A percentile compares a stretch with the other conserved stretches of the same genome.
Evolutionary conservation across 495 filamentous ascomycete genomes (phyloP).

Genomic region (Penicillium soppii): DNA sequence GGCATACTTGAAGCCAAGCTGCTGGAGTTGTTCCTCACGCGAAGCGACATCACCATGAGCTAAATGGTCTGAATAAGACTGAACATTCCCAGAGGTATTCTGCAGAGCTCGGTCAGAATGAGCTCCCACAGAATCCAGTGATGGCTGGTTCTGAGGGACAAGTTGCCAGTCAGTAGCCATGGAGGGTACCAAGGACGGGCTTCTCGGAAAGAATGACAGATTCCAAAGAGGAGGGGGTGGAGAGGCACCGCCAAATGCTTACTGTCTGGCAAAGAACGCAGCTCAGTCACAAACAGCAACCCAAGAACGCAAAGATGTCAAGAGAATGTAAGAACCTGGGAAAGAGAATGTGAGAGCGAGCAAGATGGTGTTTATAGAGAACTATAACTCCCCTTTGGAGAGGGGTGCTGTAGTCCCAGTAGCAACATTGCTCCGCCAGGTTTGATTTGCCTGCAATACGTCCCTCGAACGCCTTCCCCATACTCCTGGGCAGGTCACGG

Average conservation of each 20-base stretch:
- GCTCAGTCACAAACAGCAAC: constrained; percentile 37
- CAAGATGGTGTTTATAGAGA: constrained; percentile 52
- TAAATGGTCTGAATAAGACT: constrained; percentile 43
- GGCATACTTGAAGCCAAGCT: constrained; percentile 44
- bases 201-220: constrained; percentile 55
- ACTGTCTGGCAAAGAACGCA: constrained; percentile 46
- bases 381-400: constrained; percentile 37
- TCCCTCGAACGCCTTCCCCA: constrained; percentile 44
- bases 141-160: constrained; percentile 41
- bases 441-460: constrained; percentile 37
- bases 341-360: constrained; percentile 60
- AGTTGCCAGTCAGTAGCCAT: constrained; percentile 53
- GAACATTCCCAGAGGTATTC: constrained; percentile 50
- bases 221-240: constrained; percentile 38
- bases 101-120: constrained; percentile 47
- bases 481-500: constrained; percentile 34
- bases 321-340: constrained; percentile 52
- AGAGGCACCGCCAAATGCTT: constrained; percentile 42
- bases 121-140: constrained; percentile 39
- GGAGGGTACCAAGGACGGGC: constrained; percentile 42
- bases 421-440: constrained; percentile 40
- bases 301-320: constrained; percentile 41
- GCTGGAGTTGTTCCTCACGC: constrained; percentile 41
- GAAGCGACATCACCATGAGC: constrained; percentile 31
- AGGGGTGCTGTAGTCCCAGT: constrained; percentile 34